Conservation (phyloP, 768 basidiomycete genomes). For the Pseudohyphozyma bogoriensis region DNA sequence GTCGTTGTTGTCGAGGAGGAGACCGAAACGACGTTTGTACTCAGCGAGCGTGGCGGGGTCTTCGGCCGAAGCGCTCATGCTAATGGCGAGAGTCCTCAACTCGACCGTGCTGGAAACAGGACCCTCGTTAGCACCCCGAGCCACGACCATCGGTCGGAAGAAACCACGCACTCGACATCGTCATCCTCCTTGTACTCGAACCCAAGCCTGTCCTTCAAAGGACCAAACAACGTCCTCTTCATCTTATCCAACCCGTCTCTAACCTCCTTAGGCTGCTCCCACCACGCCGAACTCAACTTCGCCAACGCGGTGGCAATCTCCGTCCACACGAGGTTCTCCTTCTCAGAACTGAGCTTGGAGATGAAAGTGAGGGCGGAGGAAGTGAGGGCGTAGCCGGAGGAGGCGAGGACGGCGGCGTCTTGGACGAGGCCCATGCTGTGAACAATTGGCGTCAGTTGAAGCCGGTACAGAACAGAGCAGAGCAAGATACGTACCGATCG, state of each 20-base stretch:
- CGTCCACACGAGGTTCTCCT: conserved; percentile 53
- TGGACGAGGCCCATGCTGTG: conserved; percentile 63
- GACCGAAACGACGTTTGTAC: conserved; percentile 57
- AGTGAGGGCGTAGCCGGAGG: conserved; percentile 65
- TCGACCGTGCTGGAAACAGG: no score
- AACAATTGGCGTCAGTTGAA: neutral
- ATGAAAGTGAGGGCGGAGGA: conserved; percentile 68
- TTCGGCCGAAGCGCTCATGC: no score
- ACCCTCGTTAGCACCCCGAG: no score
- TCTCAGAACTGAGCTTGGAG: conserved; percentile 56
- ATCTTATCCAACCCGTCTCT: conserved; percentile 42
- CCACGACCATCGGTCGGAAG: no score
- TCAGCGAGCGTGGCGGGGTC: conserved; percentile 72
- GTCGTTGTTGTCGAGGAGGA: conserved; percentile 61
- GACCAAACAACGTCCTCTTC: conserved; percentile 46
- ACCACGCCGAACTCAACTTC: conserved; percentile 59
- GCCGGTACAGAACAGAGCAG: no score
- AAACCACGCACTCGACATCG: conserved; percentile 49
- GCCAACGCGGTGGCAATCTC: conserved; percentile 53
- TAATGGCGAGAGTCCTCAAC: conserved; percentile 64
- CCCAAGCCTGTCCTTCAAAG: conserved; percentile 67
- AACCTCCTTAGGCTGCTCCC: conserved; percentile 57
- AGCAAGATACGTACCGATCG: conserved; percentile 46
- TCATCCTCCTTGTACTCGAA: conserved; percentile 63
- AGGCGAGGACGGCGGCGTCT: conserved; percentile 68